phyloP scores from a whole-genome alignment of 2,329 filamentous ascomycete species.

The Cytospora piceae region DNA sequence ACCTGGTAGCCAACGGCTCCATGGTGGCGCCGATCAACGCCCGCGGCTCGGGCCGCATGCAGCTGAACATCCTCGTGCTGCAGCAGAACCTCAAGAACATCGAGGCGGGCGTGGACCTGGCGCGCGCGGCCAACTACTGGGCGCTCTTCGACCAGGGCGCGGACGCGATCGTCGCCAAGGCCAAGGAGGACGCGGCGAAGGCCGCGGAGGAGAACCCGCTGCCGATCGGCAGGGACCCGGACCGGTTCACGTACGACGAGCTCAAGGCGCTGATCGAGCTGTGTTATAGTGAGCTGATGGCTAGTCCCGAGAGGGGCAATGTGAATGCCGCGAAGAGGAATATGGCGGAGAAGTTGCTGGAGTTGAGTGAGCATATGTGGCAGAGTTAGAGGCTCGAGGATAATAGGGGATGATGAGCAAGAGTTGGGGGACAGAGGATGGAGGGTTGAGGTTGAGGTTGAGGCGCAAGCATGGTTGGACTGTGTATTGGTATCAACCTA shows the following conservation, averaged over 20 bases:
- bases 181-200: constrained; percentile 51
- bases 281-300: constrained; percentile 69
- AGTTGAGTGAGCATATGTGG: constrained; percentile 75
- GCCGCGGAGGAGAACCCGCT: constrained; percentile 41
- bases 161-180: constrained; percentile 66
- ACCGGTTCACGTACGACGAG: constrained; percentile 67
- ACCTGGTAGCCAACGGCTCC: constrained; percentile 72
- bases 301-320: constrained; percentile 69
- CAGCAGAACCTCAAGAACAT: constrained; percentile 98
- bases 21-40: constrained; percentile 82
- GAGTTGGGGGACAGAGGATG: background rate
- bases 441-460: background rate
- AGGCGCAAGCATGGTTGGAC: background rate
- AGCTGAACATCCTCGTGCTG: constrained; percentile 90
- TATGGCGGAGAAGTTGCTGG: constrained; percentile 71
- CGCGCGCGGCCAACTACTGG: constrained; percentile 69
- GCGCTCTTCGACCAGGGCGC: constrained; percentile 68
- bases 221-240: constrained; percentile 37
- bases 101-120: constrained; percentile 69
- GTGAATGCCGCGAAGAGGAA: constrained; percentile 67
- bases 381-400: constrained; percentile 46
- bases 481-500: background rate
- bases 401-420: background rate
- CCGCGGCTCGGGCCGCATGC: constrained; percentile 83
- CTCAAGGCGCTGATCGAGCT: constrained; percentile 68